Conservation (phyloP, 352 stramenopile species). For the Phytophthora pistaciae region DNA sequence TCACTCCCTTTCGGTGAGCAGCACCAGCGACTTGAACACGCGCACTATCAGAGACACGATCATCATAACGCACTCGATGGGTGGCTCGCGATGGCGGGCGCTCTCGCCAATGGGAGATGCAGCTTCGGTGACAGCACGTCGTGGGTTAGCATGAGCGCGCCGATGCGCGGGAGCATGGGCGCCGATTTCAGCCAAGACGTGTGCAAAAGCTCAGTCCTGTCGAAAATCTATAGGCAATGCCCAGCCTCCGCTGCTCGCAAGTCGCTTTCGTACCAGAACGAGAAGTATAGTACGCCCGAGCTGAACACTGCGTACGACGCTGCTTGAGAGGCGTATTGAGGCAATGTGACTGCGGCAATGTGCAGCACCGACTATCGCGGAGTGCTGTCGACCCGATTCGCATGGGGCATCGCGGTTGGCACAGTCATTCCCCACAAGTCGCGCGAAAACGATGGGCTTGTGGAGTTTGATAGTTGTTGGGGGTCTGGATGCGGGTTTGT, state of each 20-base stretch:
- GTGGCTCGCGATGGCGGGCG: background rate
- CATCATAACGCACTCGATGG: background rate
- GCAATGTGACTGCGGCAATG: constrained; percentile 30
- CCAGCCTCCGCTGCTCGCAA: background rate
- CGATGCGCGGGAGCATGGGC: background rate
- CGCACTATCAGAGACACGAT: background rate
- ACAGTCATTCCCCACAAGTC: constrained; percentile 35
- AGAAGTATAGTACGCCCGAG: background rate
- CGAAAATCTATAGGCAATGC: too few species aligned
- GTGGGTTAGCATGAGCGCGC: background rate
- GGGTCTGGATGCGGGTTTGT: constrained; percentile 27
- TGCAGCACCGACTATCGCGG: too few species aligned
- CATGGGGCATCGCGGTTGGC: too few species aligned
- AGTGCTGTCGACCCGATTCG: too few species aligned
- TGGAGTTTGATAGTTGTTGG: constrained; percentile 49
- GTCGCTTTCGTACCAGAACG: background rate
- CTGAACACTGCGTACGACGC: background rate
- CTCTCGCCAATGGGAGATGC: background rate
- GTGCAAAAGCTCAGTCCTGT: background rate
- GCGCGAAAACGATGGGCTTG: constrained; percentile 28
- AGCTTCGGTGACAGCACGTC: background rate
- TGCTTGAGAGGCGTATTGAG: constrained; percentile 27
- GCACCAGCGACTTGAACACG: background rate
- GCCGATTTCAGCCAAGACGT: background rate
- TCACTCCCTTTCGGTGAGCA: background rate